Base-by-base conservation (phyloP, 768 basidiomycete genomes). In the Sarcodon aspratus region DNA sequence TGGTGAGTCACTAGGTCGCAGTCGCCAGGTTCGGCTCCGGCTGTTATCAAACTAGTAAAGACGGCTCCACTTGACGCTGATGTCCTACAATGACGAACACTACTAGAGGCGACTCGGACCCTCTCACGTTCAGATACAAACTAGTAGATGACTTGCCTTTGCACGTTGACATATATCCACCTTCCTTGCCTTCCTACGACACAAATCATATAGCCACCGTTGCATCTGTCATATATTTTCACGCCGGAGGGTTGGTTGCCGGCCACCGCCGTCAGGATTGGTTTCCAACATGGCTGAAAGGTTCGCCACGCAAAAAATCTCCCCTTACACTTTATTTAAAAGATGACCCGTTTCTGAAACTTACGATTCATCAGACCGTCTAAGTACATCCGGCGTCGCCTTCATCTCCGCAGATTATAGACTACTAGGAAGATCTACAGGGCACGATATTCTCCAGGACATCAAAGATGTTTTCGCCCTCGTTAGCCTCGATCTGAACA, bases 321-420 rank as follows among this genome's bases (percentile, higher is more conserved):
- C 62, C 72, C 7, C 62, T 64, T 27, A 61, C 57, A 27, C 3
- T 27, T 27, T 27, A 27, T 27, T 27, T 27, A 27, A 1, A 61
- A 65, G n/a, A 27, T 5, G 21, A 27, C 21, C 21, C 21, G 5
- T 27, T 27, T 27, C 21, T 27, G 21, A 27, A 27, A 27, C 21
- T 5, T 5, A 27, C 21, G 5, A 27, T 27, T 5, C 21, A 27
- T 27, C 21, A 27, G 21, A 27, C 21, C 21, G 21, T 27, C 21
- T 27, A 27, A 27, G 5, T 27, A 5, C 21, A 3, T 27, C 21
- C 21, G 80, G 78, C 18, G 71, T 71, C 52, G 71, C 69, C 4
- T 79, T 85, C 58, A 67, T 85, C 42, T 76, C 78, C 33, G 74
- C 76, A 0, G 80, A 85, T 54, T 82, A 85, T 56, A 69, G 73